Conservation (phyloP, 2,329 filamentous ascomycete species). For the Elsinoe perseae region DNA sequence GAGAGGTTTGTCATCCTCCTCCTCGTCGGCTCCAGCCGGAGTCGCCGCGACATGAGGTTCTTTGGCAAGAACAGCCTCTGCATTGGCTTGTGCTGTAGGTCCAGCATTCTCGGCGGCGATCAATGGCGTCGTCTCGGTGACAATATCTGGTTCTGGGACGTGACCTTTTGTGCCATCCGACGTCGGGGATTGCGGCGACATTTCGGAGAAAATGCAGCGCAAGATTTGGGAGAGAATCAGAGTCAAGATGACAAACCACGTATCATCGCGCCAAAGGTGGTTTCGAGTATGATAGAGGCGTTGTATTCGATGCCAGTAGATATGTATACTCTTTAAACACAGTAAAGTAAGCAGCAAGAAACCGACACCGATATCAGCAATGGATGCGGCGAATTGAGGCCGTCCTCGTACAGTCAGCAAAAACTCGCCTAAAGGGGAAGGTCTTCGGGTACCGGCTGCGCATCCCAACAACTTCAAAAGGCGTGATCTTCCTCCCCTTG, state of each 20-base stretch:
- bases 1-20: constrained; percentile 43
- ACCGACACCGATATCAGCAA: neutral
- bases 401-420: neutral
- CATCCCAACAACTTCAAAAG: neutral
- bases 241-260: neutral
- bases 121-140: constrained; percentile 10
- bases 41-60: neutral
- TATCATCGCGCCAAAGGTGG: neutral
- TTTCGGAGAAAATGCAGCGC: neutral
- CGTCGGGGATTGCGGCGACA: constrained; percentile 3
- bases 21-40: constrained; percentile 9
- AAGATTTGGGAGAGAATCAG: neutral
- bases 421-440: neutral
- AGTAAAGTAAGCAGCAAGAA: neutral
- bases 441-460: neutral
- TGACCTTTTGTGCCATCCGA: neutral
- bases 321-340: neutral
- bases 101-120: constrained; percentile 12
- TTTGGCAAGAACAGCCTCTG: constrained; percentile 7
- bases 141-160: neutral
- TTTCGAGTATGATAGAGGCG: neutral
- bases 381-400: neutral
- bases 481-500: neutral
- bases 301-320: neutral
- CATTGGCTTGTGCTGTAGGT: neutral